Conservation (phyloP, 2,329 filamentous ascomycete genomes). For the Aspergillus spinulosporus region DNA sequence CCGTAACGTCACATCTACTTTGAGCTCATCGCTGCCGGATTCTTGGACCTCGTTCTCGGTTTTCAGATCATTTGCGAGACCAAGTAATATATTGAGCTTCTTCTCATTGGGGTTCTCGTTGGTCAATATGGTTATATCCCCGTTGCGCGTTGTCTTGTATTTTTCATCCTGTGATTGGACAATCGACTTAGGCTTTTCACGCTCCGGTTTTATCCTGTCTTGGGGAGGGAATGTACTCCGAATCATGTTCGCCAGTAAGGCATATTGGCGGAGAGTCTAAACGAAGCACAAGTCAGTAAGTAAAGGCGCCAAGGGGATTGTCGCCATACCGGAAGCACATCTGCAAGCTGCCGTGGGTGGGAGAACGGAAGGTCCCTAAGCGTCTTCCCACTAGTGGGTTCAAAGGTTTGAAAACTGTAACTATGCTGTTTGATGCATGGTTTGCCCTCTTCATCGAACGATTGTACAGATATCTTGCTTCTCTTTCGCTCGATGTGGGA, state of each 20-base stretch:
- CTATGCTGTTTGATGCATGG: slow-evolving; percentile 38
- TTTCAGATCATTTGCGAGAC: slow-evolving; percentile 8
- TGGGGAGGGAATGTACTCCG: slow-evolving; percentile 36
- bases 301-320: neutral
- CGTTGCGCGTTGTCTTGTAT: slow-evolving; percentile 15
- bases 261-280: slow-evolving; percentile 48
- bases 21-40: slow-evolving; percentile 28
- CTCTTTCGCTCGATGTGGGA: slow-evolving; percentile 32
- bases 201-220: slow-evolving; percentile 9
- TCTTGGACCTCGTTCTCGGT: slow-evolving; percentile 2
- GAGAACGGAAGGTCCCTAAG: slow-evolving; percentile 46
- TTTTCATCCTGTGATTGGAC: neutral
- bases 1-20: slow-evolving; percentile 41
- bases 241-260: slow-evolving; percentile 42
- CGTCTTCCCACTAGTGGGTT: slow-evolving; percentile 42
- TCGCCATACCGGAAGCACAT: slow-evolving; percentile 43
- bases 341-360: slow-evolving; percentile 48
- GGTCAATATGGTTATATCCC: slow-evolving; percentile 36
- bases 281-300: slow-evolving; percentile 5
- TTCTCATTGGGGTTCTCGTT: slow-evolving; percentile 45
- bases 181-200: slow-evolving; percentile 13
- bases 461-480: slow-evolving; percentile 35
- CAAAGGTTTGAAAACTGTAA: slow-evolving; percentile 47
- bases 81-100: slow-evolving; percentile 59
- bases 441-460: slow-evolving; percentile 33